Evolutionary conservation across 352 stramenopile species (phyloP).

Genomic region (Phytophthora pisi): DNA sequence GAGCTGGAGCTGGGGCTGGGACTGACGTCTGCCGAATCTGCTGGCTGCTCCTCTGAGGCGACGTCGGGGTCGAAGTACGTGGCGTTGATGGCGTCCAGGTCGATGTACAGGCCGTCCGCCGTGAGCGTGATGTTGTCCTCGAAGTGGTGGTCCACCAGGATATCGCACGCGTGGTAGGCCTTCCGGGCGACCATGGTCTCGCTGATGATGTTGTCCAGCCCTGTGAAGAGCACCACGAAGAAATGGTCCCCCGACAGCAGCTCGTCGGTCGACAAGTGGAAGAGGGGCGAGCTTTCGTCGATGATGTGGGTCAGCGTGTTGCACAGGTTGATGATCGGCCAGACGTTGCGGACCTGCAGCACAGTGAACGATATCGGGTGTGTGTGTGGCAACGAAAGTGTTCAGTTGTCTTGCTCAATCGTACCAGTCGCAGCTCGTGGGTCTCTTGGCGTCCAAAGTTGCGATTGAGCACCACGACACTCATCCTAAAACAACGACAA

Average conservation of each 20-base stretch:
- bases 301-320: constrained; percentile 65
- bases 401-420: neutral
- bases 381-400: neutral
- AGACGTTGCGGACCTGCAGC: constrained; percentile 56
- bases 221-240: constrained; percentile 64
- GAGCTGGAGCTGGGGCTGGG: constrained; percentile 8
- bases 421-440: constrained; percentile 52
- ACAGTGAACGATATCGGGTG: neutral
- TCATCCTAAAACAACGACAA: constrained; percentile 38
- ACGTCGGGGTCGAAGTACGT: constrained; percentile 30
- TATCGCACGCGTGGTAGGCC: constrained; percentile 64
- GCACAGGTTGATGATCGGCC: constrained; percentile 64
- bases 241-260: constrained; percentile 56
- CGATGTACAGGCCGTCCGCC: constrained; percentile 56
- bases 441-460: constrained; percentile 49
- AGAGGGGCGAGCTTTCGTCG: constrained; percentile 57
- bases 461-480: constrained; percentile 56
- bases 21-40: neutral
- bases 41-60: neutral
- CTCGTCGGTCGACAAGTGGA: constrained; percentile 46
- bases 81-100: constrained; percentile 60
- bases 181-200: constrained; percentile 70
- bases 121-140: constrained; percentile 67
- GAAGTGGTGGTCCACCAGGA: constrained; percentile 66
- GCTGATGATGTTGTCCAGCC: constrained; percentile 54